These are phyloP conservation scores for Tulasnella sp. DNA, from an alignment of 768 basidiomycete species.

Conservation along the genomic window DNA sequence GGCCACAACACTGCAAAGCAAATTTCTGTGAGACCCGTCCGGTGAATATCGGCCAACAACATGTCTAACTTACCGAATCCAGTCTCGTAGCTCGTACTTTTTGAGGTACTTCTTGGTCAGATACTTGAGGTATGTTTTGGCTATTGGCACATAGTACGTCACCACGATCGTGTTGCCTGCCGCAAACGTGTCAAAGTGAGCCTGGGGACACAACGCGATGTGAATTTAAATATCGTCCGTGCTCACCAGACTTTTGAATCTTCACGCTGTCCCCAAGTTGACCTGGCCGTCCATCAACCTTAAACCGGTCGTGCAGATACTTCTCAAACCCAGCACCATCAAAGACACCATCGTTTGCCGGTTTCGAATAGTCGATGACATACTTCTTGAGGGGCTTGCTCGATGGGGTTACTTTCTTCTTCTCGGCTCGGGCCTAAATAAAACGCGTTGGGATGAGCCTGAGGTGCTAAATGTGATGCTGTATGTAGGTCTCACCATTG, in stretches of 20 bases:
- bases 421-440: constrained; percentile 12
- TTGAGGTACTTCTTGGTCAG: constrained; percentile 99
- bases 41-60: neutral
- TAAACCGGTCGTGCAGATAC: constrained; percentile 86
- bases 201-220: neutral
- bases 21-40: constrained; percentile 1
- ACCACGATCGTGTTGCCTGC: constrained; percentile 72
- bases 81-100: constrained; percentile 91
- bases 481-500: too few species aligned
- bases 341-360: constrained; percentile 51
- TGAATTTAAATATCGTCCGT: constrained; percentile 15
- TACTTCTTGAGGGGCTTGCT: constrained; percentile 48
- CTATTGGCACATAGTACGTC: constrained; percentile 77
- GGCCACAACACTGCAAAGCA: constrained; percentile 60
- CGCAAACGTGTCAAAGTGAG: constrained; percentile 10
- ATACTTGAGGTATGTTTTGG: constrained; percentile 97
- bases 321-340: constrained; percentile 58
- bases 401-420: constrained; percentile 8
- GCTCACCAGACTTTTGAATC: constrained; percentile 71
- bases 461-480: neutral
- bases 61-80: constrained; percentile 58
- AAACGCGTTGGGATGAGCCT: neutral
- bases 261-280: constrained; percentile 84
- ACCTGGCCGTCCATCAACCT: constrained; percentile 84
- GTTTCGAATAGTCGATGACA: constrained; percentile 74